Percentiles rank a stretch among this genome's conserved stretches.
Evolutionary conservation across 2,329 filamentous ascomycete genomes (phyloP).

Genomic region (Calonectria henricotiae): DNA sequence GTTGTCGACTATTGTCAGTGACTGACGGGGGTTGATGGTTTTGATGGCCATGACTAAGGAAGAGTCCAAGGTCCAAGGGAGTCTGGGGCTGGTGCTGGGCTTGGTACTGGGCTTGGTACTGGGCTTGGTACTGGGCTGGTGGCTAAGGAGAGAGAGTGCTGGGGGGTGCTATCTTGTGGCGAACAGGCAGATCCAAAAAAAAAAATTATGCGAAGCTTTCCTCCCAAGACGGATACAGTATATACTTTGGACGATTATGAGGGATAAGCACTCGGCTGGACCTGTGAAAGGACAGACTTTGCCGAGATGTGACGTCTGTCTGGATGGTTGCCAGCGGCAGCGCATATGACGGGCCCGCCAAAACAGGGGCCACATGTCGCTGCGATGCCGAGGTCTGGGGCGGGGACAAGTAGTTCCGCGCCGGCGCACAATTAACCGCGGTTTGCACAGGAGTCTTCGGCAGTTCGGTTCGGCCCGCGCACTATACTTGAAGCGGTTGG

Average conservation of each 20-base stretch:
- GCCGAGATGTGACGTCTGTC: conserved; percentile 6
- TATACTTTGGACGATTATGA: background rate
- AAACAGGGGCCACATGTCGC: conserved; percentile 26
- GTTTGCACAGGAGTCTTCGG: conserved; percentile 19
- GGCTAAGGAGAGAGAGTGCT: background rate
- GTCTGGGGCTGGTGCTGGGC: background rate
- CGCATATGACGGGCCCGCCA: conserved; percentile 25
- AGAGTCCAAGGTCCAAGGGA: background rate
- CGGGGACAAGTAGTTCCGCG: conserved; percentile 23
- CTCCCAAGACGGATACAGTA: background rate
- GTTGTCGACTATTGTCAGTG: conserved; percentile 66
- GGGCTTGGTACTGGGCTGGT: background rate
- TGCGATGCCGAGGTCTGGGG: conserved; percentile 26
- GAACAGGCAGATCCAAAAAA: background rate
- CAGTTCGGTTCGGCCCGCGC: conserved; percentile 23
- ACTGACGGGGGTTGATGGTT: conserved; percentile 40
- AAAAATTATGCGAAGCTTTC: background rate
- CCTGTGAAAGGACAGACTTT: background rate
- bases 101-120: background rate
- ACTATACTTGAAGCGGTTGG: conserved; percentile 19
- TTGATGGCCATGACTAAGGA: conserved; percentile 30
- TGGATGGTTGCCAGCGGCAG: conserved; percentile 2
- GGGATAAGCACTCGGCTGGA: background rate
- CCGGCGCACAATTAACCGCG: conserved; percentile 22
- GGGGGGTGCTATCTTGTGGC: too few species aligned